These are phyloP conservation scores for Alopecurus myosuroides DNA, from an alignment of 176 grass and related monocot species.

Conservation along the genomic window DNA sequence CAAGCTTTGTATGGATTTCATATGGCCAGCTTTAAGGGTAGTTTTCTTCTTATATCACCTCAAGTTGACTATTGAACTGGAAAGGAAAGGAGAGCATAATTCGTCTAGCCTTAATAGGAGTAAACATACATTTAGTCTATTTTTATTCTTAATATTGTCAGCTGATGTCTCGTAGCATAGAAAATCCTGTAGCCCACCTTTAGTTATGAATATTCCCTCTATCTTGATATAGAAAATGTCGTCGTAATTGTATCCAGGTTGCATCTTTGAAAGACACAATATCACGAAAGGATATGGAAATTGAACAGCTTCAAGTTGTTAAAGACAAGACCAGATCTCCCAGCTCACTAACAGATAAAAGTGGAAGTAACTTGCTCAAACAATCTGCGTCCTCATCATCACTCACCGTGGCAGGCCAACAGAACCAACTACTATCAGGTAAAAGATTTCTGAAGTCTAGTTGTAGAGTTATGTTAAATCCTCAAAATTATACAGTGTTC, in stretches of 20 bases:
- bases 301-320: constrained; percentile 66
- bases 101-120: constrained; percentile 8
- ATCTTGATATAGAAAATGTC: constrained; percentile 10
- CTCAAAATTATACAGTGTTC: constrained; percentile 23
- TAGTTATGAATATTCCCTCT: not conserved
- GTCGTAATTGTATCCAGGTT: constrained; percentile 49
- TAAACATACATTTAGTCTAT: not conserved
- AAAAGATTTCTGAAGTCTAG: not conserved
- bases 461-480: constrained; percentile 16
- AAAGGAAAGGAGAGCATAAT: not conserved
- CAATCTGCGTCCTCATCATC: constrained; percentile 43
- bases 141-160: not conserved
- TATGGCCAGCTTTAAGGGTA: not conserved
- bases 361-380: constrained; percentile 26
- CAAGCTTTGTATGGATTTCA: not conserved
- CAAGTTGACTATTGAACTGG: not conserved
- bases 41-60: not conserved
- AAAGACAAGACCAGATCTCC: constrained; percentile 55
- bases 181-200: not conserved
- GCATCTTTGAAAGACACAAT: constrained; percentile 84
- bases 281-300: constrained; percentile 83
- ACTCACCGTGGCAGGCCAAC: constrained; percentile 33
- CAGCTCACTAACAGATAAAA: constrained; percentile 35
- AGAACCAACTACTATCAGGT: constrained; percentile 33
- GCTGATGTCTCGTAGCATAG: not conserved